Evolutionary conservation across 108 stramenopile genomes (phyloP).

Genomic region (Skeletonema marinoi): DNA sequence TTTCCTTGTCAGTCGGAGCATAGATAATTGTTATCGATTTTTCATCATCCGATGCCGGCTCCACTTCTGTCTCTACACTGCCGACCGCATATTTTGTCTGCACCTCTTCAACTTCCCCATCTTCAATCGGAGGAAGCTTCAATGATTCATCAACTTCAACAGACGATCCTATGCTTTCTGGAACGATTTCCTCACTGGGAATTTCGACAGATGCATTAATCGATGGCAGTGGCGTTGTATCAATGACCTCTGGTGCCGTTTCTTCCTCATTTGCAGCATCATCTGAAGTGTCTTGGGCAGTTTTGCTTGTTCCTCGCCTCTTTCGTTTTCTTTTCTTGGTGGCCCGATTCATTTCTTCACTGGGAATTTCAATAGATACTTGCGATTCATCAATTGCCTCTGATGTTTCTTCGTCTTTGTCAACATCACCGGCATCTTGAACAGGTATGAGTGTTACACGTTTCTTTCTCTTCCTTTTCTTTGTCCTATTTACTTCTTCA

Average conservation of each 20-base stretch:
- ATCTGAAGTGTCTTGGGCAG: background rate
- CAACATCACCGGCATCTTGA: background rate
- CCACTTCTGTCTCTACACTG: too few relatives aligned
- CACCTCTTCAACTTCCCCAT: constrained; percentile 4
- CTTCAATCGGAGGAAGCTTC: background rate
- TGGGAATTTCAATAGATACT: background rate
- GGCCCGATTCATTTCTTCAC: background rate
- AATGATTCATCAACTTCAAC: constrained; percentile 12
- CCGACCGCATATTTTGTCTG: too few relatives aligned
- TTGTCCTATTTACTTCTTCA: background rate
- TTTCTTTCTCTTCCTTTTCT: background rate
- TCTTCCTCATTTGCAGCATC: background rate
- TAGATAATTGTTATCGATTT: too few relatives aligned
- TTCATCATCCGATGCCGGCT: too few relatives aligned
- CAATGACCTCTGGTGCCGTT: background rate
- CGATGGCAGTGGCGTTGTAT: background rate
- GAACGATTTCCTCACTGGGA: constrained; percentile 10
- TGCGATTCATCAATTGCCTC: background rate
- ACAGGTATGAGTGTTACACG: background rate
- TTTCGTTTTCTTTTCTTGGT: constrained; percentile 14
- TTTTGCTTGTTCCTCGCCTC: background rate
- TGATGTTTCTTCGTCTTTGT: background rate
- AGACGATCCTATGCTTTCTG: constrained; percentile 6
- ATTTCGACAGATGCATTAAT: constrained; percentile 1
- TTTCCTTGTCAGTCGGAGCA: too few relatives aligned